phyloP scores from a whole-genome alignment of 2,329 filamentous ascomycete genomes.

The Didymella lethalis region DNA sequence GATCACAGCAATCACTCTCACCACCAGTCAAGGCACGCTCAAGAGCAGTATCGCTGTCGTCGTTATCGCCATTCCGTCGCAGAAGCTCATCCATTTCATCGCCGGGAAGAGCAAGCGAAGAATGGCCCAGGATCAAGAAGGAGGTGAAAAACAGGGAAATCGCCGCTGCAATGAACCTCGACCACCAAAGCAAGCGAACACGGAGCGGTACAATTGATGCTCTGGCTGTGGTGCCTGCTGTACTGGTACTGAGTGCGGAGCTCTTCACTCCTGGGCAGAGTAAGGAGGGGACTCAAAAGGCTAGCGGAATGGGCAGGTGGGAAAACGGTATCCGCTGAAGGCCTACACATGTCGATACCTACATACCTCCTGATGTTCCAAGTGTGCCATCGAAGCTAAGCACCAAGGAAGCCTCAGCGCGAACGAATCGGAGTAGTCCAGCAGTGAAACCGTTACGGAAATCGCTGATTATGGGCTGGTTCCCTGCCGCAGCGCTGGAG shows the following conservation, averaged over 20 bases:
- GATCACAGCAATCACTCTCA: conserved; percentile 13
- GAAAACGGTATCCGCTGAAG: conserved; percentile 35
- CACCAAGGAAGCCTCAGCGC: neutral
- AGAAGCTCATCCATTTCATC: conserved; percentile 26
- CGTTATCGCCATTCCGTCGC: conserved; percentile 36
- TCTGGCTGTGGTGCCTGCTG: conserved; percentile 47
- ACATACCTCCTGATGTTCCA: neutral
- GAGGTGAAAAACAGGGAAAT: conserved; percentile 35
- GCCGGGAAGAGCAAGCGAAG: conserved; percentile 6
- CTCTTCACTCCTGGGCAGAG: conserved; percentile 44
- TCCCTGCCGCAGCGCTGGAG: neutral
- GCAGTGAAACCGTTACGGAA: neutral
- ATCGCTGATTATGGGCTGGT: neutral
- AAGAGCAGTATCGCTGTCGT: conserved; percentile 36
- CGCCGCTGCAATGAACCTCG: conserved; percentile 37
- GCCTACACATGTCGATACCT: neutral
- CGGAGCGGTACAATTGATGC: conserved; percentile 43
- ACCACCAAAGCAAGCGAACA: conserved; percentile 29
- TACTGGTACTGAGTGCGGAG: conserved; percentile 47
- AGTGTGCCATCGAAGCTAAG: neutral
- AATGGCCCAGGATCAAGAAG: conserved; percentile 34
- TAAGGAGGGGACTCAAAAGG: conserved; percentile 22
- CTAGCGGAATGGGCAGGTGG: conserved; percentile 35
- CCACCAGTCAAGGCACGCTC: conserved; percentile 21
- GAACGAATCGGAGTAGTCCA: neutral